Conservation (phyloP, 169 alveolate species). For the Babesia gibsoni region DNA sequence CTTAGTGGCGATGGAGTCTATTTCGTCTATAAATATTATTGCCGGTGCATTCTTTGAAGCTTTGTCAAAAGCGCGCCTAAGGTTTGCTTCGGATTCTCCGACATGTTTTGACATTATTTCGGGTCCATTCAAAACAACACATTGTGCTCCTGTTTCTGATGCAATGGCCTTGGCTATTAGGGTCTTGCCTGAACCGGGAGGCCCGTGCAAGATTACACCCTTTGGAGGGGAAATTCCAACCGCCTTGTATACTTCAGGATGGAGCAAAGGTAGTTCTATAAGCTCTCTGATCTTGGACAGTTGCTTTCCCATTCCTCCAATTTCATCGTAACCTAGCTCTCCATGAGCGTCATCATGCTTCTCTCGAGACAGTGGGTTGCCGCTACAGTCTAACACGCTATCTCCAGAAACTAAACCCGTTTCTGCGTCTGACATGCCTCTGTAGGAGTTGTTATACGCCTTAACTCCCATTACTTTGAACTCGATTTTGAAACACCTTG, state of each 20-base stretch:
- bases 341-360: slow-evolving; percentile 68
- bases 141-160: slow-evolving; percentile 76
- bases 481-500: slow-evolving; percentile 52
- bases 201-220: slow-evolving; percentile 82
- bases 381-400: slow-evolving; percentile 47
- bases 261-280: slow-evolving; percentile 75
- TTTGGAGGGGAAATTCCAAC: slow-evolving; percentile 82
- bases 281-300: slow-evolving; percentile 76
- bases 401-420: slow-evolving; percentile 59
- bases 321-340: slow-evolving; percentile 74
- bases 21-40: slow-evolving; percentile 89
- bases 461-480: slow-evolving; percentile 64
- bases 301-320: slow-evolving; percentile 77
- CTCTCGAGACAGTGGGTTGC: slow-evolving; percentile 63
- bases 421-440: slow-evolving; percentile 47
- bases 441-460: slow-evolving; percentile 29
- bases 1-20: slow-evolving; percentile 88
- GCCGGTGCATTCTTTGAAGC: slow-evolving; percentile 74
- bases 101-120: slow-evolving; percentile 79
- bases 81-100: slow-evolving; percentile 86
- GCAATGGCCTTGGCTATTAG: slow-evolving; percentile 82
- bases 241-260: slow-evolving; percentile 76
- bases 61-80: slow-evolving; percentile 78
- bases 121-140: slow-evolving; percentile 74
- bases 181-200: slow-evolving; percentile 84